Evolutionary conservation across 148 eudicot species (phyloP).

Genomic region (Selenicereus undatus): DNA sequence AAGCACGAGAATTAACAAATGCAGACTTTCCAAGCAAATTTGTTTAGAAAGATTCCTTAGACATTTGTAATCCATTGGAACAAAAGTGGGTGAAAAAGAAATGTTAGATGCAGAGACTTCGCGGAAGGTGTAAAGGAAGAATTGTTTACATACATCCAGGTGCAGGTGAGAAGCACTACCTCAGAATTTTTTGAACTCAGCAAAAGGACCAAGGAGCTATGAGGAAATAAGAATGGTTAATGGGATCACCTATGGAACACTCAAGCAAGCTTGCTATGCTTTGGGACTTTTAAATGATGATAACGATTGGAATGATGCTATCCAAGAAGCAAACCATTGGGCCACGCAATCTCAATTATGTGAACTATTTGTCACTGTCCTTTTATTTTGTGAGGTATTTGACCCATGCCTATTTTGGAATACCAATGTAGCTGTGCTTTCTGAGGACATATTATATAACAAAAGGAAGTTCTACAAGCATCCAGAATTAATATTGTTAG

Average conservation of each 20-base stretch:
- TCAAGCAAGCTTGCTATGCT: conserved; percentile 1
- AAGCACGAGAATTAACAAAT: background rate
- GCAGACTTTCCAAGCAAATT: background rate
- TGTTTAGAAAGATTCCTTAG: background rate
- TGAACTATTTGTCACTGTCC: background rate
- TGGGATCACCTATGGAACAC: background rate
- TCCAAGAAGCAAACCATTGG: background rate
- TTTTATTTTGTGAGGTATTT: background rate
- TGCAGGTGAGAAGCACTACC: background rate
- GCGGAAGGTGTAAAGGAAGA: background rate
- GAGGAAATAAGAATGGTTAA: background rate
- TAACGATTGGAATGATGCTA: conserved; percentile 6
- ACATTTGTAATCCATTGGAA: background rate
- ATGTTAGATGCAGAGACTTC: background rate
- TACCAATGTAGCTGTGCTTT: background rate
- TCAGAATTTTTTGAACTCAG: background rate
- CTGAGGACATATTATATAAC: background rate
- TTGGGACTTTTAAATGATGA: conserved; percentile 9
- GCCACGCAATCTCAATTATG: background rate
- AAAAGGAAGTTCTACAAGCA: background rate
- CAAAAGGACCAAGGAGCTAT: background rate
- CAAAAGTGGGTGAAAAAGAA: background rate
- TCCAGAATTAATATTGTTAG: background rate
- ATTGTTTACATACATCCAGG: background rate
- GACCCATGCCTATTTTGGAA: background rate